Evolutionary conservation across 148 eudicot genomes (phyloP).

Genomic region (Cornus florida): DNA sequence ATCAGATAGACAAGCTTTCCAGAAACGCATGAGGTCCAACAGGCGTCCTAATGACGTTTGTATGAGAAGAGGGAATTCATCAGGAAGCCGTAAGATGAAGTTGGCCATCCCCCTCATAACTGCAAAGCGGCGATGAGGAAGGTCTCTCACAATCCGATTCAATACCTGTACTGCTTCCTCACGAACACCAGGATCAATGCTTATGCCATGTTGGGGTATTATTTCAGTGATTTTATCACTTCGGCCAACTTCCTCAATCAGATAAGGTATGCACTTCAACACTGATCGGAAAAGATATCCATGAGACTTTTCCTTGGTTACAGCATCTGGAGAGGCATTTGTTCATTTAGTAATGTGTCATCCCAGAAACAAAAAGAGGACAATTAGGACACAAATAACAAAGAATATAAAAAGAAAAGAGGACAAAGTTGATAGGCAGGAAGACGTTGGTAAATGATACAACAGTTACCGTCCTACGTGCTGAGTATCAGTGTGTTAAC

Average conservation of each 20-base stretch:
- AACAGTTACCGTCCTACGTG: not conserved
- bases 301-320: constrained; percentile 90
- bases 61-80: constrained; percentile 97
- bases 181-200: constrained; percentile 99
- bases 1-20: constrained; percentile 86
- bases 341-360: not conserved
- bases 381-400: not conserved
- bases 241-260: constrained; percentile 97
- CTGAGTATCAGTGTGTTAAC: not conserved
- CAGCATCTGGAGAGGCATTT: constrained; percentile 64
- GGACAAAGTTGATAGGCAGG: not conserved
- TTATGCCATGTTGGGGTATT: constrained; percentile 98
- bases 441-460: not conserved
- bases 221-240: constrained; percentile 97
- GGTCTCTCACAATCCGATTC: constrained; percentile 86
- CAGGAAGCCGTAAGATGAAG: constrained; percentile 90
- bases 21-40: constrained; percentile 91
- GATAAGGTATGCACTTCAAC: constrained; percentile 94
- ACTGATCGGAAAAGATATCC: constrained; percentile 95
- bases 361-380: constrained; percentile 8
- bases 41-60: constrained; percentile 93
- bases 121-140: constrained; percentile 98
- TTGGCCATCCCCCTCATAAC: constrained; percentile 99
- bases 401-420: constrained; percentile 1
- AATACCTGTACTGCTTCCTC: constrained; percentile 99